Evolutionary conservation across 225 moss, liverwort and hornwort genomes (phyloP).

Genomic region (Physcomitrellopsis africana): DNA sequence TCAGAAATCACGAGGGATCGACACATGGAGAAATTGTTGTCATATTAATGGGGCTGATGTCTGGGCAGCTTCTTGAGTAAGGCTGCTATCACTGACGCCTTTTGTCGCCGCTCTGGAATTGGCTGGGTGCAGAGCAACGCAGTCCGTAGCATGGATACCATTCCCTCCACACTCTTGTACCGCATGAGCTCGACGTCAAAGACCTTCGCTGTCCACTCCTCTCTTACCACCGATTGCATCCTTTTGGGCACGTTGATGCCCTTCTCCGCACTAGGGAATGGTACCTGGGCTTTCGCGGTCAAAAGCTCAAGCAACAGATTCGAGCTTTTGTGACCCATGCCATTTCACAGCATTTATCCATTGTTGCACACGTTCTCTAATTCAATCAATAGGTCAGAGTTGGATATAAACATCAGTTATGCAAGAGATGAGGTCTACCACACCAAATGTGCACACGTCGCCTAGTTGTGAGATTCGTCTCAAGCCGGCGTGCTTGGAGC

Average conservation of each 20-base stretch:
- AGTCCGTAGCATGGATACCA: constrained; percentile 60
- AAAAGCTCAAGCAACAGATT: constrained; percentile 45
- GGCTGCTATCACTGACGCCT: constrained; percentile 48
- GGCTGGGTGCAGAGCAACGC: constrained; percentile 62
- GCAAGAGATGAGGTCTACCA: constrained; percentile 23
- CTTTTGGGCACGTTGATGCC: constrained; percentile 62
- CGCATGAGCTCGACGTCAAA: constrained; percentile 62
- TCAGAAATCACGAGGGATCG: constrained; percentile 13
- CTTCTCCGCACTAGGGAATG: constrained; percentile 52
- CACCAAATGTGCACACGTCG: constrained; percentile 71
- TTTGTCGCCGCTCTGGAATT: constrained; percentile 55
- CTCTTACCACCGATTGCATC: constrained; percentile 65
- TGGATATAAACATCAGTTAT: constrained; percentile 15
- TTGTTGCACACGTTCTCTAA: too few relatives aligned
- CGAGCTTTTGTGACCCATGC: too few relatives aligned
- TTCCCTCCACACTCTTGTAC: constrained; percentile 61
- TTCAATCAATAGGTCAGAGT: too few relatives aligned
- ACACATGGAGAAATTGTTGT: not conserved
- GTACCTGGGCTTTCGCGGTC: constrained; percentile 60
- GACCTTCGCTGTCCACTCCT: constrained; percentile 70
- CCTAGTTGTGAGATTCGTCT: constrained; percentile 58
- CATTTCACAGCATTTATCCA: too few relatives aligned
- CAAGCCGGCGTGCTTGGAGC: constrained; percentile 59
- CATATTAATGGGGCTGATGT: constrained; percentile 15
- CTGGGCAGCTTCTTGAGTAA: constrained; percentile 17